phyloP scores from a whole-genome alignment of 352 stramenopile species.

The Globisporangium iwayamae region DNA sequence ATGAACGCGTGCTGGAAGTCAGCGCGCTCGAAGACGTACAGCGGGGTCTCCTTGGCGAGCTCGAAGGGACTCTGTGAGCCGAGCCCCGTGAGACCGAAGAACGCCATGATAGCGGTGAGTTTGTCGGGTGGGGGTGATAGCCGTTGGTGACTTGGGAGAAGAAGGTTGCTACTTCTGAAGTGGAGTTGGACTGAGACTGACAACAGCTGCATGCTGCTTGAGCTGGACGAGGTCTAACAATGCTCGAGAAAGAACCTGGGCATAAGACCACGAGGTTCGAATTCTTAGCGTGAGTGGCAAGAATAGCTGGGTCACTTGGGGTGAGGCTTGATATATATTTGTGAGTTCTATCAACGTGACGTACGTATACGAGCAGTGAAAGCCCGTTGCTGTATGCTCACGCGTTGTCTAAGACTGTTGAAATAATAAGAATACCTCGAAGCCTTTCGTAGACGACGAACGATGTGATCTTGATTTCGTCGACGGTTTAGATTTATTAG shows the following conservation, averaged over 20 bases:
- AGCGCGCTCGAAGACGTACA: slow-evolving; percentile 45
- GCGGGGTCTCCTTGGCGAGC: slow-evolving; percentile 42
- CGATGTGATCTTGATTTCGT: background rate
- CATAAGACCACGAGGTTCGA: background rate
- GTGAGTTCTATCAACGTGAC: background rate
- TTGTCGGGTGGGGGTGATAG: background rate
- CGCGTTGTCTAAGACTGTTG: no score
- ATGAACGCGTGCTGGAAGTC: slow-evolving; percentile 69
- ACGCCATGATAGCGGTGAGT: slow-evolving; percentile 32
- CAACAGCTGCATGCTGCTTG: background rate
- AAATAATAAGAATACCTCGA: background rate
- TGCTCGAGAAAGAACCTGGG: background rate
- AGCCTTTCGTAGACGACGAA: background rate
- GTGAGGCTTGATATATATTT: background rate
- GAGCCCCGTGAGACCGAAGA: slow-evolving; percentile 61
- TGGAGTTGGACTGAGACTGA: background rate
- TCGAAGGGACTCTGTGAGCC: slow-evolving; percentile 63
- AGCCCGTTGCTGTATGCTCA: no score
- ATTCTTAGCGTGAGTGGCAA: background rate
- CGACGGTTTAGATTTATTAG: background rate
- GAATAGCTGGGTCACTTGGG: background rate
- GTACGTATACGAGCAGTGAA: no score
- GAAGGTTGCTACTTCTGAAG: background rate
- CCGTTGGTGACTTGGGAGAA: background rate
- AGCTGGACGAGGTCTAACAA: background rate